phyloP scores from a whole-genome alignment of 2,329 filamentous ascomycete genomes.

The Colletotrichum melonis region DNA sequence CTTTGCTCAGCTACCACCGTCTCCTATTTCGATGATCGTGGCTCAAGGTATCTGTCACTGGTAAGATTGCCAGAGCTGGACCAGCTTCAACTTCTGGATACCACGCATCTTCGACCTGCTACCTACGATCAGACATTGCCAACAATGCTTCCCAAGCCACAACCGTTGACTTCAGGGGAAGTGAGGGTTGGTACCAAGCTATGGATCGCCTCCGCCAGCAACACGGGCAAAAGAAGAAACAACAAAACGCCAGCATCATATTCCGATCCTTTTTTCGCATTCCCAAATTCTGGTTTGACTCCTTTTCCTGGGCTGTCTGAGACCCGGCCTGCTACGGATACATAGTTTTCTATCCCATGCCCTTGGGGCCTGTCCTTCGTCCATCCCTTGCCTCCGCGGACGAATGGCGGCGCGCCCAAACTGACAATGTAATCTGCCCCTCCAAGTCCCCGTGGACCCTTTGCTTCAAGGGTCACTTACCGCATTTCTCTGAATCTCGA shows the following conservation, averaged over 20 bases:
- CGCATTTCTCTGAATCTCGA: slow-evolving; percentile 1
- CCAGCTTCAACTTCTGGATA: background rate
- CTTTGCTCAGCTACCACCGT: background rate
- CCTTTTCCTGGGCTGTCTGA: background rate
- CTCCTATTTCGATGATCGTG: background rate
- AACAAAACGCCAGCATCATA: background rate
- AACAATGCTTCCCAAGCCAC: background rate
- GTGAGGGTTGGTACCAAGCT: background rate
- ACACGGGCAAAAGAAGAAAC: slow-evolving; percentile 2
- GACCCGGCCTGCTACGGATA: background rate
- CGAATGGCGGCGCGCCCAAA: slow-evolving; percentile 31
- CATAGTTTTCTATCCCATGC: slow-evolving; percentile 1
- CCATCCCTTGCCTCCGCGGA: slow-evolving; percentile 27
- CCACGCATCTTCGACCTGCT: no score
- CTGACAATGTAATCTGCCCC: slow-evolving; percentile 31
- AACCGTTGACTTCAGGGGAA: background rate
- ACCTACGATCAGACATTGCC: background rate
- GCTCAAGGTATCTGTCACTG: background rate
- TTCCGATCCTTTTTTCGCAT: background rate
- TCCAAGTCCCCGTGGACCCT: slow-evolving; percentile 19
- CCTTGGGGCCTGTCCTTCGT: slow-evolving; percentile 7
- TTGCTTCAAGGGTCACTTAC: slow-evolving; percentile 17
- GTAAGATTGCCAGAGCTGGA: background rate
- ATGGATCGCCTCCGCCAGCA: background rate
- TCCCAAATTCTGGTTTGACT: background rate